These are phyloP conservation scores for Boletus rubropictus DNA, from an alignment of 768 basidiomycete species.

Conservation along the genomic window DNA sequence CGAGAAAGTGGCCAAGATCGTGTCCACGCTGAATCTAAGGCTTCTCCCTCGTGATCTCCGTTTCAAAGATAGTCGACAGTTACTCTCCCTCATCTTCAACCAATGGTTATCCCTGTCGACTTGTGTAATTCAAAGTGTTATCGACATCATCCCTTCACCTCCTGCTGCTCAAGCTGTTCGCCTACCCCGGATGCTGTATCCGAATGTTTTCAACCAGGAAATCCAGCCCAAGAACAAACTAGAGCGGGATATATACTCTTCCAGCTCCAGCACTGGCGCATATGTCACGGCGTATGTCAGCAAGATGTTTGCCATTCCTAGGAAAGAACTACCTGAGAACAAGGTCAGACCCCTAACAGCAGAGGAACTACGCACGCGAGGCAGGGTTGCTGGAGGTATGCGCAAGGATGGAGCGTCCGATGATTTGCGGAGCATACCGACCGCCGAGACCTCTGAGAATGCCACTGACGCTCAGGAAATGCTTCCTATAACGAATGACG, in stretches of 20 bases:
- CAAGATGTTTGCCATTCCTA: conserved; percentile 96
- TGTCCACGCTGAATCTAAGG: conserved; percentile 73
- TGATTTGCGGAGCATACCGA: conserved; percentile 10
- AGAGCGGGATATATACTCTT: conserved; percentile 77
- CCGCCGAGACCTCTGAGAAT: conserved; percentile 3
- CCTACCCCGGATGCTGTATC: conserved; percentile 89
- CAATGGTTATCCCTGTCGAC: conserved; percentile 97
- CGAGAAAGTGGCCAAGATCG: conserved; percentile 86
- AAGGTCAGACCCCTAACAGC: conserved; percentile 72
- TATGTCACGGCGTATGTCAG: conserved; percentile 83
- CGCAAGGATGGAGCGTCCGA: conserved; percentile 31
- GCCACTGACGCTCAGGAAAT: background rate
- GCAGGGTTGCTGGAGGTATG: conserved; percentile 47
- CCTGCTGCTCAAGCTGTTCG: conserved; percentile 72
- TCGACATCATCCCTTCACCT: conserved; percentile 92
- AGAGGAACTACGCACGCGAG: conserved; percentile 73
- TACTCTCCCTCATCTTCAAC: conserved; percentile 82
- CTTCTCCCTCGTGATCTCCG: conserved; percentile 85
- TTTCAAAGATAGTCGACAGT: conserved; percentile 80
- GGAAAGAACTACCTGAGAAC: conserved; percentile 78
- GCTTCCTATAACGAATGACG: conserved; percentile 27
- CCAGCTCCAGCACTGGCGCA: conserved; percentile 52
- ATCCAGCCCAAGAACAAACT: conserved; percentile 67
- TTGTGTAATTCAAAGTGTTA: conserved; percentile 83
- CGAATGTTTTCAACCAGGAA: conserved; percentile 58